Conservation (phyloP, 2,329 filamentous ascomycete species). For the Lanzia echinophila region DNA sequence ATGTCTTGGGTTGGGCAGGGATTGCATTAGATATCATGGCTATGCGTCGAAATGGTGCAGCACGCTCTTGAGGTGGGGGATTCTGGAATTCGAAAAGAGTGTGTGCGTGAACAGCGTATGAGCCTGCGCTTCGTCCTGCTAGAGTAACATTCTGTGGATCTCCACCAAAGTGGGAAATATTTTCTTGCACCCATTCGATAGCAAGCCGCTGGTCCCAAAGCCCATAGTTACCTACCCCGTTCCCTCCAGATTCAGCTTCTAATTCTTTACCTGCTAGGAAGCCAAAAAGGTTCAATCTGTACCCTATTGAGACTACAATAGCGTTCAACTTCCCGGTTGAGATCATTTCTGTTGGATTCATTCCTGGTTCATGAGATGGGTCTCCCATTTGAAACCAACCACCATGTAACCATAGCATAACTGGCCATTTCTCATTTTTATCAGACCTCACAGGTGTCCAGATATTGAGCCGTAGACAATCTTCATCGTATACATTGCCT, state of each 20-base stretch:
- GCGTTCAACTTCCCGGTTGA: constrained; percentile 17
- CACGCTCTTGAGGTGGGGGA: constrained; percentile 12
- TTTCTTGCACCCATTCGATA: constrained; percentile 52
- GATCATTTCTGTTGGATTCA: constrained; percentile 40
- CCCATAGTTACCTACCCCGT: constrained; percentile 36
- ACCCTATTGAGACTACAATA: constrained; percentile 9
- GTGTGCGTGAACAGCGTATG: constrained; percentile 40
- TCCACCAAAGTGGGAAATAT: constrained; percentile 52
- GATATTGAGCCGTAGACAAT: constrained; percentile 44
- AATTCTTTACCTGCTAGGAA: constrained; percentile 26
- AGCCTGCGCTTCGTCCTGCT: constrained; percentile 48
- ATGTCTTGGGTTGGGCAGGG: constrained; percentile 37
- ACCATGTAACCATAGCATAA: constrained; percentile 37
- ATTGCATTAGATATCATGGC: constrained; percentile 42
- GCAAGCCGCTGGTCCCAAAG: constrained; percentile 53
- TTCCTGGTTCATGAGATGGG: constrained; percentile 35
- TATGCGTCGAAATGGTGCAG: constrained; percentile 31
- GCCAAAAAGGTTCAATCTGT: constrained; percentile 30
- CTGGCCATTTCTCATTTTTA: constrained; percentile 6
- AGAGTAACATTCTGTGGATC: constrained; percentile 46
- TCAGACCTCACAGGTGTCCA: constrained; percentile 35
- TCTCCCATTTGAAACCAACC: constrained; percentile 44
- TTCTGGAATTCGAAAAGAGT: constrained; percentile 16
- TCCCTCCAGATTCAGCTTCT: constrained; percentile 36
- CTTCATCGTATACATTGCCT: constrained; percentile 35